Base-by-base conservation (phyloP, 148 eudicot genomes). In the Beta vulgaris region DNA sequence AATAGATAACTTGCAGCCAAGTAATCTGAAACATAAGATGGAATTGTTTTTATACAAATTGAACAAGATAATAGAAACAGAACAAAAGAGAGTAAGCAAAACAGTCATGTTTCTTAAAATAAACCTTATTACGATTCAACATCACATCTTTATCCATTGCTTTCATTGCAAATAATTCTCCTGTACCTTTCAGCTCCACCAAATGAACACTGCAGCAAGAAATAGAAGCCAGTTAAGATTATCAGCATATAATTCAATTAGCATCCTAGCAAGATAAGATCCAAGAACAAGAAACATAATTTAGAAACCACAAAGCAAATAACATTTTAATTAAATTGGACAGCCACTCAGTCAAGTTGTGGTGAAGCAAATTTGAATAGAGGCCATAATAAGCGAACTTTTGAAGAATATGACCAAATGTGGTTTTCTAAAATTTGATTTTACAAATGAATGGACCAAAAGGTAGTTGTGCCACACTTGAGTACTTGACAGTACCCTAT, bases 91-190 rank as follows among this genome's bases (percentile, higher is more conserved):
- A 75, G 28, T 34, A 58, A 28, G 32, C 69, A 23, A 51, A 69
- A 40, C 61, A 68, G 40, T 23, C 11, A 49, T 51, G 58, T 73
- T 32, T 67, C 48, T 37, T 64, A 9, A 68, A 48, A 49, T 59
- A 75, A 14, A 95, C 99, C 99, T 95, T 95, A 81, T 95, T 95
- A 54, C 99, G 99, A 51, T 86, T 89, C 81, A 95, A 57, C 99
- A 95, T 95, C 69, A 87, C 81, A 54, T 92, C 84, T 81, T 92
- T 95, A 66, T 95, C 99, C 99, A 95, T 95, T 71, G 97, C 97
- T 83, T 95, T 95, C 99, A 95, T 95, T 62, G 97, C 99, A 72
- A 85, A 95, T 60, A 95, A 79, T 76, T 87, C 89, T 64, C 90
- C 97, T 31, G 87, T 83, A 46, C 96, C 96, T 82, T 85, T 86